phyloP scores from a whole-genome alignment of 169 alveolate genomes.

The Theileria orientalis region DNA sequence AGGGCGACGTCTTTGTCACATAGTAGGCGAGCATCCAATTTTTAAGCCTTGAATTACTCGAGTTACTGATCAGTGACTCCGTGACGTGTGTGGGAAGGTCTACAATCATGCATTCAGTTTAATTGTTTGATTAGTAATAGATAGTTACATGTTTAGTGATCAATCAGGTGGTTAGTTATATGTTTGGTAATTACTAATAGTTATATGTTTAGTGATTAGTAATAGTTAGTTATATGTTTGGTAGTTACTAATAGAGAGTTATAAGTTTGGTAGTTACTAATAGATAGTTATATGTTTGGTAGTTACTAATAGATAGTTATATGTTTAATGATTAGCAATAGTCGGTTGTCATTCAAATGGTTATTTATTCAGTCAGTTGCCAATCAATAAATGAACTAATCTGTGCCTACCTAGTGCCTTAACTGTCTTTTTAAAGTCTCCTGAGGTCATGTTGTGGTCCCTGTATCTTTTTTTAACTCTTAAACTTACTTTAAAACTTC shows the following conservation, averaged over 20 bases:
- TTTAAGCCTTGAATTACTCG: conserved; percentile 28
- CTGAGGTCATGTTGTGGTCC: conserved; percentile 15
- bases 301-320: no score
- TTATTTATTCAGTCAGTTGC: no score
- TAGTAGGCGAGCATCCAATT: conserved; percentile 61
- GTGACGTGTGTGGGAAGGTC: conserved; percentile 52
- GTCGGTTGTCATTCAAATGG: no score
- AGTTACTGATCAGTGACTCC: conserved; percentile 47
- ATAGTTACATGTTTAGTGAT: background rate
- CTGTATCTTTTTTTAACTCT: background rate
- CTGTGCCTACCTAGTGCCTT: conserved; percentile 21
- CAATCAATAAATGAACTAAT: no score
- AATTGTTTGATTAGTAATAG: background rate
- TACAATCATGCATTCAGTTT: background rate
- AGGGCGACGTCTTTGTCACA: conserved; percentile 54
- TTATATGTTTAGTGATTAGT: no score
- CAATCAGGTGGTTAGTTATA: no score
- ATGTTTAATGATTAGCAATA: no score
- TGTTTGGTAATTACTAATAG: no score
- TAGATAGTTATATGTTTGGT: no score
- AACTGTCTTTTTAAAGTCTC: conserved; percentile 16
- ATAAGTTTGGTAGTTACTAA: no score
- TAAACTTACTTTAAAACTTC: conserved; percentile 5
- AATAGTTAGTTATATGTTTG: background rate
- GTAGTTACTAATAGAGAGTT: no score